Base-by-base conservation (phyloP, 257 asterid species). In the Lavandula angustifolia region DNA sequence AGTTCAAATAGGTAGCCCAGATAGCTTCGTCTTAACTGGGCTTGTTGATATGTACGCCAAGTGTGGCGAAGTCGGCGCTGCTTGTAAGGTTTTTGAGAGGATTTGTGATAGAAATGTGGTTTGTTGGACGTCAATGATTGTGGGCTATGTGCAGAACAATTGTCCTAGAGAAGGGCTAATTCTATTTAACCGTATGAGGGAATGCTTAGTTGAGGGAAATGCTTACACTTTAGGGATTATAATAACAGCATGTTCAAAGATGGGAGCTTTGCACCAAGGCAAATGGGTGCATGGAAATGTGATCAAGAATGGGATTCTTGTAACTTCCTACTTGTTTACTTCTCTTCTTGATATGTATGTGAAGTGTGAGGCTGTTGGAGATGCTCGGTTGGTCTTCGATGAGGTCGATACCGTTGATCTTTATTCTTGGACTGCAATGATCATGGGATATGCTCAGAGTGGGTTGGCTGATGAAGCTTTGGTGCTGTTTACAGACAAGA, bases 111-210 rank as follows among this genome's bases (percentile, higher is more conserved):
- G 84, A 54, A 80, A 83, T 67, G 89, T 87, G 63, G 83, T 87
- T 10, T 83, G 83, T 73, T 85, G 96, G 94, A 87, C 88, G 9
- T 87, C 94, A 4, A 87, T 87, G 94, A 83, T 87, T 57, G 82
- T 76, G 27, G 87, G 84, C 32, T 85, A 78, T 51, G 91, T 81
- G 75, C 76, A 79, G 73, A 85, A 81, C 42, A 73, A 77, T 54
- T 81, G 84, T 71, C 78, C 79, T 11, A 68, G 51, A 59, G 91
- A 83, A 66, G 85, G 82, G 13, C 56, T 87, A 22, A 52, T 75
- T 6, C 72, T 80, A 71, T 85, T 78, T 49, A 79, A 81, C 65
- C 80, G 81, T 16, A 87, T 84, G 95, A 79, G 86, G 78, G 82
- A 74, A 69, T 72, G 82, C 12, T n/a, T 73, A 32, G 82, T 79